Percentiles rank a stretch among this genome's conserved stretches.
phyloP scores from a whole-genome alignment of 1,139 yeast species.

The Yamadazyma diddensiae region DNA sequence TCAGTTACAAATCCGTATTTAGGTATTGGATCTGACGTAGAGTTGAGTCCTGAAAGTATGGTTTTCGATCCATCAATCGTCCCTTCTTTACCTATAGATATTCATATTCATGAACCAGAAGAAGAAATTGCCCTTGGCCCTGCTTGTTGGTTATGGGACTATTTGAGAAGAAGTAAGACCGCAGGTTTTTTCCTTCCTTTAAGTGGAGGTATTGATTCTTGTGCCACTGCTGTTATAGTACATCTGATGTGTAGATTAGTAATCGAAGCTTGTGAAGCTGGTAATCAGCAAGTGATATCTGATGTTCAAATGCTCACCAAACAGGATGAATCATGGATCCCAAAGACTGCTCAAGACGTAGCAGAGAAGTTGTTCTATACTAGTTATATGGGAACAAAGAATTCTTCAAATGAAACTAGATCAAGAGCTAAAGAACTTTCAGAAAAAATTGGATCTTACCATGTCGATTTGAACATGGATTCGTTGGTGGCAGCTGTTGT shows the following conservation, averaged over 20 bases:
- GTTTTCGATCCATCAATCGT: constrained; percentile 59
- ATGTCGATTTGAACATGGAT: constrained; percentile 90
- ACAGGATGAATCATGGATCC: constrained; percentile 53
- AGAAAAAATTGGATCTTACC: constrained; percentile 77
- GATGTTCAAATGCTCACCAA: constrained; percentile 70
- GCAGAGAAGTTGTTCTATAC: constrained; percentile 80
- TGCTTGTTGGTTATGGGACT: constrained; percentile 99
- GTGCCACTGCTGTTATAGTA: constrained; percentile 95
- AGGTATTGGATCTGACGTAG: constrained; percentile 58
- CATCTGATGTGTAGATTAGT: constrained; percentile 92
- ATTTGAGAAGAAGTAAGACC: constrained; percentile 81
- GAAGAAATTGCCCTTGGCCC: constrained; percentile 98
- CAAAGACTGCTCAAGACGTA: constrained; percentile 71
- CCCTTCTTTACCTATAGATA: constrained; percentile 55
- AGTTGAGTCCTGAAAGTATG: constrained; percentile 55
- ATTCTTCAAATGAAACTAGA: constrained; percentile 86
- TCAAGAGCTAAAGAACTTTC: constrained; percentile 79
- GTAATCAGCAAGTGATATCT: constrained; percentile 67
- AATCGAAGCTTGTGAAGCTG: constrained; percentile 58
- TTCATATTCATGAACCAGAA: constrained; percentile 75
- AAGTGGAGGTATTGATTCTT: constrained; percentile 96
- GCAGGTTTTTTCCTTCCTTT: constrained; percentile 92
- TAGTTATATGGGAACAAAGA: constrained; percentile 92
- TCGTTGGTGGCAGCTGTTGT: constrained; percentile 71
- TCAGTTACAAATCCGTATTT: constrained; percentile 52